Base-by-base conservation (phyloP, 352 stramenopile genomes). In the Halophytophthora polymorphica region DNA sequence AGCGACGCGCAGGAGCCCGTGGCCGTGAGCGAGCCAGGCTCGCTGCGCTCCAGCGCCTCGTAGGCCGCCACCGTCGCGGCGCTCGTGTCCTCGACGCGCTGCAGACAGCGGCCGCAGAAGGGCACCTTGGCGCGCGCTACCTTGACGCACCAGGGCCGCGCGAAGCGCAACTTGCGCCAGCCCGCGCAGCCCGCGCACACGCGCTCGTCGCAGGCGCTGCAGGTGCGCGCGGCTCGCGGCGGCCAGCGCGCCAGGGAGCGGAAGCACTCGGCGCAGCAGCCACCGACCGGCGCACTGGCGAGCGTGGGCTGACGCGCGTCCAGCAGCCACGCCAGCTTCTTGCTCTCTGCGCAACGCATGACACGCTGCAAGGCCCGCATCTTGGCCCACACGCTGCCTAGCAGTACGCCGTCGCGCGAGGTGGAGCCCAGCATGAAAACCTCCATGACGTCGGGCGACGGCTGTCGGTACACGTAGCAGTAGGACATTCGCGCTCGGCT, bases 391-490 rank as follows among this genome's bases (percentile, higher is more conserved):
- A 50, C 52, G 12, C 59, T 56, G 12, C 65, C 61, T 28, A 71
- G 47, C 23, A 67, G 13, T 19, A 64, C 53, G 1, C 61, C 58
- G 31, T 71, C 61, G 13, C 49, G 53, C 23, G 61, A 67, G 11
- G 61, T 59, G 4, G 61, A 66, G 29, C 65, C 61, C 2, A 73
- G 10, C 49, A 66, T 68, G 45, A 71, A 65, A 10, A 73, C 56
- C 23, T 65, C 46, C 45, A 71, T 43, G 13, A 65, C 49, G 44
- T 68, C 53, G 0, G 53, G 56, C 17, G 52, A 59, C 2, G 46
- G 50, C 21, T 73, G 60, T 3, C 60, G 61, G 53, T 70, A 73
- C 40, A 73, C 51, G 50, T 63, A 73, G 56, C 64, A 73, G 56
- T 62, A 70, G 11, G 64, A 73, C n/a, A 70, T 64, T 23, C 63